These are phyloP conservation scores for Clarireedia hainanense DNA, from an alignment of 2,329 filamentous ascomycete genomes.

Conservation along the genomic window DNA sequence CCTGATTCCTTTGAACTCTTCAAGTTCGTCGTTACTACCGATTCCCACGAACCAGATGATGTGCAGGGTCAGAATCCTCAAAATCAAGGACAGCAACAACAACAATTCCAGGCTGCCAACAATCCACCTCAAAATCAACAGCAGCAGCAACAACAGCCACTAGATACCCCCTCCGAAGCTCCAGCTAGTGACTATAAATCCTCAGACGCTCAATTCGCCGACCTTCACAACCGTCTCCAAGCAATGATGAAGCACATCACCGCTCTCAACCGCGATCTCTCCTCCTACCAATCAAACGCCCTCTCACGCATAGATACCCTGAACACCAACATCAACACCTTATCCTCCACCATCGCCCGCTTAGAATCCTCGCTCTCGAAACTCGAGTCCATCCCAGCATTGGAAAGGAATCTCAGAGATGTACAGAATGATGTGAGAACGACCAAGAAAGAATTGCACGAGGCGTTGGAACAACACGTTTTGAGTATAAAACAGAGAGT, in stretches of 20 bases:
- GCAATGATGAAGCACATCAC: slow-evolving; percentile 61
- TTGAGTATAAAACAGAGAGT: slow-evolving; percentile 20
- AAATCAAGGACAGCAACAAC: slow-evolving; percentile 13
- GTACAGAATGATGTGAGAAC: slow-evolving; percentile 52
- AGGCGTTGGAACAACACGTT: slow-evolving; percentile 20
- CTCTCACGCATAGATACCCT: slow-evolving; percentile 28
- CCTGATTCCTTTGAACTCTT: slow-evolving; percentile 93
- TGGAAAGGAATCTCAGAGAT: slow-evolving; percentile 40
- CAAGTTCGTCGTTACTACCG: slow-evolving; percentile 69
- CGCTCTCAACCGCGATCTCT: slow-evolving; percentile 51
- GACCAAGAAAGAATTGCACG: slow-evolving; percentile 43
- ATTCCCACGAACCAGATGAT: slow-evolving; percentile 32
- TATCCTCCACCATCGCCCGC: neutral
- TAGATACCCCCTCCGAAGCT: slow-evolving; percentile 35
- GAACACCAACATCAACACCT: slow-evolving; percentile 6
- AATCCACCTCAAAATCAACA: slow-evolving; percentile 30
- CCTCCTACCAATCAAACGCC: slow-evolving; percentile 44
- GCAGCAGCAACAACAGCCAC: slow-evolving; percentile 19
- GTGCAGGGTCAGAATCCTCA: slow-evolving; percentile 13
- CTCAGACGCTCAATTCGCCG: slow-evolving; percentile 61
- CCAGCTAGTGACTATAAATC: slow-evolving; percentile 34
- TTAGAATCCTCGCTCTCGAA: slow-evolving; percentile 30
- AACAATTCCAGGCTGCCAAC: slow-evolving; percentile 3
- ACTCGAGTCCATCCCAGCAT: slow-evolving; percentile 38
- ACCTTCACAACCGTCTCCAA: slow-evolving; percentile 79